Percentiles rank a stretch among this genome's conserved stretches.
Conservation (phyloP, 1,284 basidiomycete species). For the Ceratobasidium sp. region DNA sequence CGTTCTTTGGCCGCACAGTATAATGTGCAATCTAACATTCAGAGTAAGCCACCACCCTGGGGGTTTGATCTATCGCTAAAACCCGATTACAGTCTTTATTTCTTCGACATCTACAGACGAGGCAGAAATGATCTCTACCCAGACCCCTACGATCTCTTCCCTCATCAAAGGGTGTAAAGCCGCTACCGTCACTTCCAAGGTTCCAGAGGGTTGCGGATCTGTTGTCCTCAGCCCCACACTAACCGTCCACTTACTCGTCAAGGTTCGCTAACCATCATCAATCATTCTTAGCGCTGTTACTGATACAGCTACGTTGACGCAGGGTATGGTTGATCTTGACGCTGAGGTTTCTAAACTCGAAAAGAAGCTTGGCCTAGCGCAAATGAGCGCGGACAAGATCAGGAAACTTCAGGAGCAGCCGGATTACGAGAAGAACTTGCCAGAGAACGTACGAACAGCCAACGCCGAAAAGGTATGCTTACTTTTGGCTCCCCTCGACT, state of each 20-base stretch:
- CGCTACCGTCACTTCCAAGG: constrained; percentile 60
- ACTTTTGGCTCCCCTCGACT: constrained; percentile 4
- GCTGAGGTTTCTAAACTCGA: constrained; percentile 48
- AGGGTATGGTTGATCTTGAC: constrained; percentile 50
- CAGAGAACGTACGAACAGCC: constrained; percentile 71
- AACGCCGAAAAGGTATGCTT: constrained; percentile 80
- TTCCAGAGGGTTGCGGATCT: constrained; percentile 90
- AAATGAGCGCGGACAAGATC: constrained; percentile 76
- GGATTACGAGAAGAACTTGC: constrained; percentile 81
- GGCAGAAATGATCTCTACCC: constrained; percentile 69
- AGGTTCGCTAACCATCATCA: constrained; percentile 58
- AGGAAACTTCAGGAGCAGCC: constrained; percentile 72
- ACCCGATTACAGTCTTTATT: constrained; percentile 69
- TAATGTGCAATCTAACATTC: constrained; percentile 86
- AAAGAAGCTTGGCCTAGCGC: constrained; percentile 59
- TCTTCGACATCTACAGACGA: constrained; percentile 72
- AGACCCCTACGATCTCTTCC: constrained; percentile 76
- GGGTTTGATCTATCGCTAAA: not conserved
- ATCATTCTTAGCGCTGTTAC: not conserved
- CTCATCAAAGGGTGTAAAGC: constrained; percentile 90
- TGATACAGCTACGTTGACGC: not conserved
- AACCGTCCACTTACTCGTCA: constrained; percentile 81
- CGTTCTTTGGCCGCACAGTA: constrained; percentile 92
- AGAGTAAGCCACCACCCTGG: constrained; percentile 59
- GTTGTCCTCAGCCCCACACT: constrained; percentile 78